These are phyloP conservation scores for Candida michaelii DNA, from an alignment of 805 yeast genomes.

Conservation along the genomic window DNA sequence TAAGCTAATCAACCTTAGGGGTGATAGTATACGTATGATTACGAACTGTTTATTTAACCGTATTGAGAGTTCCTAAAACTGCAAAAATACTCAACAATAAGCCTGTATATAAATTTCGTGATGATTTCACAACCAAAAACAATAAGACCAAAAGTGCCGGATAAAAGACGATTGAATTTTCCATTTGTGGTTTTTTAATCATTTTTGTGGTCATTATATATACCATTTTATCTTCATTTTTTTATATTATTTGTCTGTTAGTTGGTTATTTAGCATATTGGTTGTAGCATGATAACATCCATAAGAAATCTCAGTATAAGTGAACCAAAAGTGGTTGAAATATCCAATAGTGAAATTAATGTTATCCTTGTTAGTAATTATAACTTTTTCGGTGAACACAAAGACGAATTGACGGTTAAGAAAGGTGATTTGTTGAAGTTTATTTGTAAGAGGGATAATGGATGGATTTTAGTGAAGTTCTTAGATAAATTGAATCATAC, in stretches of 20 bases:
- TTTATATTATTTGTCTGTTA: too few relatives aligned
- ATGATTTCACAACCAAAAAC: slow-evolving; percentile 3
- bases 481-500: slow-evolving; percentile 45
- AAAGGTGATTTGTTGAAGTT: slow-evolving; percentile 56
- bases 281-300: slow-evolving; percentile 3
- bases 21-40: too few relatives aligned
- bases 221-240: too few relatives aligned
- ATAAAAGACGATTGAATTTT: too few relatives aligned
- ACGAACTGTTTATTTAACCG: not conserved
- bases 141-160: too few relatives aligned
- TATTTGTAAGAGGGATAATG: slow-evolving; percentile 47
- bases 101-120: slow-evolving; percentile 2
- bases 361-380: slow-evolving; percentile 48
- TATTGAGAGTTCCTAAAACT: slow-evolving; percentile 4
- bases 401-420: slow-evolving; percentile 44
- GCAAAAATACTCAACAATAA: not conserved
- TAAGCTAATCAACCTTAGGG: too few relatives aligned
- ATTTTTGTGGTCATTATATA: too few relatives aligned
- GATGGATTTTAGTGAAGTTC: slow-evolving; percentile 59
- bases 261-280: too few relatives aligned
- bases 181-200: too few relatives aligned
- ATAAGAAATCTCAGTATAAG: slow-evolving; percentile 15
- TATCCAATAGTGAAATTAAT: slow-evolving; percentile 18
- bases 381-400: slow-evolving; percentile 43
- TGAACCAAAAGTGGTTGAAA: slow-evolving; percentile 15